Conservation (phyloP, 1,284 basidiomycete species). For the Pseudozyma thailandica region DNA sequence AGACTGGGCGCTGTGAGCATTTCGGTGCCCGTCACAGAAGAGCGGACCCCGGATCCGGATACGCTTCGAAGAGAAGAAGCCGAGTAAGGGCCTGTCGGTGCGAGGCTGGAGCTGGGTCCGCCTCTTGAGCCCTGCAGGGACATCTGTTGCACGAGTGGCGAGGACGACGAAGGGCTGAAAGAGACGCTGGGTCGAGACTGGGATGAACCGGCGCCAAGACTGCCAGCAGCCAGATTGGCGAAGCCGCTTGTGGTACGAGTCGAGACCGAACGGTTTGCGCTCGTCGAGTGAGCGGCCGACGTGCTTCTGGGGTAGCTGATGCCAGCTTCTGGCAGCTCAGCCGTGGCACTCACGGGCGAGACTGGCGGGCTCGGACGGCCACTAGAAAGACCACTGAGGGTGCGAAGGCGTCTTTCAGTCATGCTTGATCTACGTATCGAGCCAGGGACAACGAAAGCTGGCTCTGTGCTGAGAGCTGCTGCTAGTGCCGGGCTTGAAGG, state of each 20-base stretch:
- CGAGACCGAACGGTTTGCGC: slow-evolving; percentile 15
- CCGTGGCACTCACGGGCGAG: slow-evolving; percentile 19
- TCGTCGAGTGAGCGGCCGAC: slow-evolving; percentile 16
- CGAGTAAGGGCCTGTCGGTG: slow-evolving; percentile 10
- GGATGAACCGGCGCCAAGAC: slow-evolving; percentile 9
- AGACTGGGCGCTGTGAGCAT: slow-evolving; percentile 34
- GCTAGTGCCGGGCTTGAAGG: slow-evolving; percentile 47
- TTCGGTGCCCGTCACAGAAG: slow-evolving; percentile 19
- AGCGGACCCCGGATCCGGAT: slow-evolving; percentile 35
- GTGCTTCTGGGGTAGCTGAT: slow-evolving; percentile 17
- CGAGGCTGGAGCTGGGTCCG: slow-evolving; percentile 7
- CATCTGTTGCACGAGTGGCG: slow-evolving; percentile 55
- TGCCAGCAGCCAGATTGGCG: not conserved
- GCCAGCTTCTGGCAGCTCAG: slow-evolving; percentile 29
- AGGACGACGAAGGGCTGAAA: slow-evolving; percentile 56
- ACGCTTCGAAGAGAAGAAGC: slow-evolving; percentile 28
- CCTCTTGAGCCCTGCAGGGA: slow-evolving; percentile 23
- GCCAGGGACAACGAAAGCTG: slow-evolving; percentile 50
- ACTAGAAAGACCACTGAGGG: slow-evolving; percentile 32
- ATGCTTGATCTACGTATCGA: slow-evolving; percentile 36
- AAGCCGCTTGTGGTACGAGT: slow-evolving; percentile 31
- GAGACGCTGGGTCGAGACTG: slow-evolving; percentile 43
- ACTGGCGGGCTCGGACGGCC: slow-evolving; percentile 29
- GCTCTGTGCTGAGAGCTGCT: slow-evolving; percentile 47
- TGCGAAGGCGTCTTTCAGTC: slow-evolving; percentile 43